These are phyloP conservation scores for Kalanchoe fedtschenkoi DNA, from an alignment of 164 flowering plant species.

Conservation along the genomic window DNA sequence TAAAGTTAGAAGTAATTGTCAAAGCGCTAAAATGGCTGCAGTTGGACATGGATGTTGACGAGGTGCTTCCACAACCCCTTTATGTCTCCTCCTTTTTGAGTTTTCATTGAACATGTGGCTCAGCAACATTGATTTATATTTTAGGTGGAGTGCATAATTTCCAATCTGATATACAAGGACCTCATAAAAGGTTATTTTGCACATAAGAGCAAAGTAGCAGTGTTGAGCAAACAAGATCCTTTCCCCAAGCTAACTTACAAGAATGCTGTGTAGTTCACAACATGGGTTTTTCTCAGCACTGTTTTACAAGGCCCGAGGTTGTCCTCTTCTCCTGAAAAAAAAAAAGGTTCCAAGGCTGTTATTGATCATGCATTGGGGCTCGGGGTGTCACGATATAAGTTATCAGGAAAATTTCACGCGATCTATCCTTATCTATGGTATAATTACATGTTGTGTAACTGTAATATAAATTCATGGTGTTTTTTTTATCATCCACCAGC, in stretches of 20 bases:
- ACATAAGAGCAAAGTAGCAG: constrained; percentile 93
- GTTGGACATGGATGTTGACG: constrained; percentile 90
- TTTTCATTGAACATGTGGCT: neutral
- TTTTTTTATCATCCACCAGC: no score
- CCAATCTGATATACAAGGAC: constrained; percentile 81
- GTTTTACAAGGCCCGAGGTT: no score
- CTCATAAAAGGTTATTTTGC: constrained; percentile 96
- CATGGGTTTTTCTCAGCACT: no score
- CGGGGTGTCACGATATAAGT: no score
- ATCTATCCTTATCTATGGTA: no score
- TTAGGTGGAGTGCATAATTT: constrained; percentile 92
- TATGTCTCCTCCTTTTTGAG: neutral
- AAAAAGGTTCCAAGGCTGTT: no score
- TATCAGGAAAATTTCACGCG: no score
- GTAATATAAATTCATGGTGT: no score
- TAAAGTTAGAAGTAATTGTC: constrained; percentile 81
- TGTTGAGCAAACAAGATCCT: constrained; percentile 94
- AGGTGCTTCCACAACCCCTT: constrained; percentile 32
- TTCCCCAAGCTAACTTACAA: constrained; percentile 80
- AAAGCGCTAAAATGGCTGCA: constrained; percentile 92
- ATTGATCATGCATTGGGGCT: no score
- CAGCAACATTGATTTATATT: constrained; percentile 3
- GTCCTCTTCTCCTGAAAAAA: no score
- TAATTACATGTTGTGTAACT: no score
- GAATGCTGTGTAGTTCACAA: constrained; percentile 28